Evolutionary conservation across 176 grass and related monocot species (phyloP), one percentile per base, ranked within the genome.

Genomic region (Stipa capillata): DNA sequence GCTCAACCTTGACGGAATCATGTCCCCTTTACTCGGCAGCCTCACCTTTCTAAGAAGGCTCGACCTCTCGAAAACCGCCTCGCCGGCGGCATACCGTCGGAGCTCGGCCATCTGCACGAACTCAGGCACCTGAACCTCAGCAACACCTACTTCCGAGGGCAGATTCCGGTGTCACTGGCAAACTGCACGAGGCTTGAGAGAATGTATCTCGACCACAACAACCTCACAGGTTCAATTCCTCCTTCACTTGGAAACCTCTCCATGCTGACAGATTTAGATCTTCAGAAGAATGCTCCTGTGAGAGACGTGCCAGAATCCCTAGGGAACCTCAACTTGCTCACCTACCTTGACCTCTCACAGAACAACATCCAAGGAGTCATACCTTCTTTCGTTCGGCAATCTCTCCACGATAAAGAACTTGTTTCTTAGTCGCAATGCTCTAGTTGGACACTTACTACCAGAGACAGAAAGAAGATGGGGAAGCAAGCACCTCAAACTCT

Each of bases 231-330:
- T 3, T 6, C 32, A 0, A 52, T 79, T 5, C 76, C 60, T 27
- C 37, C 44, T 1, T 79, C 57, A 57, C 16, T 79, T 37, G 76
- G 76, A 17, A 79, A 79, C 7, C 48, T 65, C 45, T 27, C 76
- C 7, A 17, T 45, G 6, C 29, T 66, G 11, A 7, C 1, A 25
- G 0, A 0, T 1, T 0, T 79, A 3, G 21, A 55, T 67, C 35
- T 79, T 55, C 28, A 45, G 12, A 9, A 3, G 4, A 50, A 79
- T 16, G 3, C 8, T 4, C 14, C 45, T 4, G 11, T 49, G 0
- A 44, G 76, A 7, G 21, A 16, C 16, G 53, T 79, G 31, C 76
- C 76, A 8, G 60, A 66, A 52, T 52, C 44, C 12, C 39, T 79
- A 52, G 60, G 60, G 1, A 51, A 52, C 4, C 60, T 79, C 40